These are phyloP conservation scores for Podospora conica DNA, from an alignment of 495 filamentous ascomycete species.

Conservation along the genomic window DNA sequence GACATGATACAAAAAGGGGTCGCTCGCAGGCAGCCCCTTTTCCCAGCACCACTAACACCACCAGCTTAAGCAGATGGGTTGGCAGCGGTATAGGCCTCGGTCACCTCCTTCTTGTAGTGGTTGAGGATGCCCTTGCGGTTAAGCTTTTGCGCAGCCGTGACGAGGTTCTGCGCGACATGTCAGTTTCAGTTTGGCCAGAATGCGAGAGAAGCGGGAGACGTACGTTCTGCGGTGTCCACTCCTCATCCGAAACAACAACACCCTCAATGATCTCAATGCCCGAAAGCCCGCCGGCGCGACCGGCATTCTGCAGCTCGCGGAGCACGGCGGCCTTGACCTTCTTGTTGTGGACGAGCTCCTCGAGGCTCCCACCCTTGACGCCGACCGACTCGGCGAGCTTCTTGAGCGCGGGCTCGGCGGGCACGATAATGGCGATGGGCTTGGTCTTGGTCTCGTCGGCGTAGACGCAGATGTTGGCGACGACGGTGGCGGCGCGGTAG, in stretches of 20 bases:
- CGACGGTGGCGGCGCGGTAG: conserved; percentile 78
- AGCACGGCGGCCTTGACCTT: conserved; percentile 74
- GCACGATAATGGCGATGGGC: conserved; percentile 92
- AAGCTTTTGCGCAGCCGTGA: conserved; percentile 72
- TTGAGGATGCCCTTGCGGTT: conserved; percentile 62
- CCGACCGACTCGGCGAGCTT: conserved; percentile 69
- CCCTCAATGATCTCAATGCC: conserved; percentile 92
- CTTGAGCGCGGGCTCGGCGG: conserved; percentile 77
- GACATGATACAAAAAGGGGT: not conserved
- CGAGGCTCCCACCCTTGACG: conserved; percentile 62
- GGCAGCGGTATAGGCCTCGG: conserved; percentile 48
- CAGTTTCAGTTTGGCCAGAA: too few relatives aligned
- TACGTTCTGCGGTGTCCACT: conserved; percentile 96
- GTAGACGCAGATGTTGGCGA: conserved; percentile 93
- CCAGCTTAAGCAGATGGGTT: not conserved
- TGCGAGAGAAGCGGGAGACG: too few relatives aligned
- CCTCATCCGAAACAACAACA: conserved; percentile 87
- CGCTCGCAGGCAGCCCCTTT: not conserved
- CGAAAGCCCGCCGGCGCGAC: conserved; percentile 66
- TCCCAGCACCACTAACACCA: not conserved
- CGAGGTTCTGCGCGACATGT: conserved; percentile 47
- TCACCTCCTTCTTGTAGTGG: conserved; percentile 60
- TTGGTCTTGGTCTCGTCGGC: conserved; percentile 74
- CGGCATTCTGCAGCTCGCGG: conserved; percentile 71
- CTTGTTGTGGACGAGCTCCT: conserved; percentile 76